phyloP scores from a whole-genome alignment of 352 stramenopile genomes.

The Phytophthora hybrid region DNA sequence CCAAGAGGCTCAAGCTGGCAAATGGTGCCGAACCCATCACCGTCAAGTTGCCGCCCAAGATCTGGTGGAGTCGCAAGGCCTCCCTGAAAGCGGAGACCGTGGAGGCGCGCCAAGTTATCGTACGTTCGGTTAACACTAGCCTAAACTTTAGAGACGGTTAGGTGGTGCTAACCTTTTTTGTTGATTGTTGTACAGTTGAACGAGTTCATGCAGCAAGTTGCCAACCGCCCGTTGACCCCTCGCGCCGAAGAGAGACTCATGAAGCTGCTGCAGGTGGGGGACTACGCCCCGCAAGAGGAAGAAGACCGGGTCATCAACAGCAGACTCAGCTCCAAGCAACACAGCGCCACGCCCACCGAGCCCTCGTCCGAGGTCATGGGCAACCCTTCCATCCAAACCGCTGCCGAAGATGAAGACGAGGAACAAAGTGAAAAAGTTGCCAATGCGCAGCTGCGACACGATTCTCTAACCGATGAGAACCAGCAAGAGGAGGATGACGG shows the following conservation, averaged over 20 bases:
- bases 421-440: constrained; percentile 4
- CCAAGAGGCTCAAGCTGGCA: constrained; percentile 53
- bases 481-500: background rate
- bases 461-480: constrained; percentile 30
- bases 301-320: constrained; percentile 39
- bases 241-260: constrained; percentile 56
- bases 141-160: constrained; percentile 2
- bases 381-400: constrained; percentile 24
- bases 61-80: constrained; percentile 65
- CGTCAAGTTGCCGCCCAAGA: constrained; percentile 56
- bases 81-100: constrained; percentile 66
- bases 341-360: constrained; percentile 27
- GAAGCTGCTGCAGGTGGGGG: constrained; percentile 66
- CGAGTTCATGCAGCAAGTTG: constrained; percentile 76
- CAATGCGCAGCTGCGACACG: constrained; percentile 20
- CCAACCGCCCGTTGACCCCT: constrained; percentile 47
- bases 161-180: background rate
- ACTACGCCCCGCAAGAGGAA: constrained; percentile 48
- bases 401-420: constrained; percentile 17
- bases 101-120: constrained; percentile 74
- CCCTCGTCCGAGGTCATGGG: constrained; percentile 29
- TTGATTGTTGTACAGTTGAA: constrained; percentile 44
- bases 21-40: constrained; percentile 21
- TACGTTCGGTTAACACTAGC: constrained; percentile 26
- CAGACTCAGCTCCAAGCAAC: constrained; percentile 33